Base-by-base conservation (phyloP, 257 asterid genomes). In the Plantago ovata region DNA sequence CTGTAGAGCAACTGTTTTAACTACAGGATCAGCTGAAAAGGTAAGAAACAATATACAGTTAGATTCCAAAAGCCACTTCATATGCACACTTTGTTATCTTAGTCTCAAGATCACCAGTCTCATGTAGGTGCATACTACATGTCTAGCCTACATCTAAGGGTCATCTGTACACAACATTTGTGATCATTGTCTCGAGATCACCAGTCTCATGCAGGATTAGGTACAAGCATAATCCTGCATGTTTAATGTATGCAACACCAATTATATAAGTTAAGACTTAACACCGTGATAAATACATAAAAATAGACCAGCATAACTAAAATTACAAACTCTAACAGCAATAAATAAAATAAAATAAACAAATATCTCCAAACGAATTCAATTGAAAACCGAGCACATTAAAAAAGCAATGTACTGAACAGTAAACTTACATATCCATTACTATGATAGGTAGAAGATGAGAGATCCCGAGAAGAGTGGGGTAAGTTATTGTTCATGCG, bases 341-440 rank as follows among this genome's bases (percentile, higher is more conserved):
- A 45, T n/a, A 21, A 65, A 20, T 23, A 13, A 61, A 22, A 46
- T 33, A 21, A 44, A 59, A 40, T 28, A 28, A 33, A 13, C 38
- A 11, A 59, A 39, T 23, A 50, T 44, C 11, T 16, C 58, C 9
- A 49, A 49, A 36, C n/a, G n/a, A n/a, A n/a, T n/a, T n/a, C n/a
- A n/a, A n/a, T n/a, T n/a, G n/a, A n/a, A n/a, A n/a, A n/a, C n/a
- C n/a, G n/a, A n/a, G n/a, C n/a, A n/a, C n/a, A n/a, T n/a, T n/a
- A n/a, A n/a, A n/a, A n/a, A n/a, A n/a, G n/a, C n/a, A n/a, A n/a
- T n/a, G n/a, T n/a, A 18, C 24, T 11, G 18, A 56, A 24, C 13
- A 33, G 66, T 46, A 56, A 56, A 73, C 92, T 75, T 69, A 83
- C 92, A 63, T 67, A 58, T 70, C 72, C 77, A 60, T 59, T 72